Evolutionary conservation across 352 stramenopile genomes (phyloP), one percentile per base, ranked within the genome.

Genomic region (Globisporangium orthogonon): DNA sequence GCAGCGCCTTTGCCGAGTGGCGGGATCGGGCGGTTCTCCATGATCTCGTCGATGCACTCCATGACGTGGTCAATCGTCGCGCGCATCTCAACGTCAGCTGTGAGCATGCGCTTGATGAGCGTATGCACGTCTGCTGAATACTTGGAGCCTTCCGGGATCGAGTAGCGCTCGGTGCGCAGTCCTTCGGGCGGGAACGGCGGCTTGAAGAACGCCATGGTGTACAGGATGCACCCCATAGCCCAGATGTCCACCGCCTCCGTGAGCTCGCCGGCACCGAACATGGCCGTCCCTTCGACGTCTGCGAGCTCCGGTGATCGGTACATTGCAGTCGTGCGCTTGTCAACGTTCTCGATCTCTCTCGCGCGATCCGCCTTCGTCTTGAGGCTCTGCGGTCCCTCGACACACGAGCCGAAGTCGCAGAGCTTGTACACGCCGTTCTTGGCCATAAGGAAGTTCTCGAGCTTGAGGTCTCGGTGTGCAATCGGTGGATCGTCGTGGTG

Each of bases 261-360:
- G 33, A 99, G 78, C 41, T 94, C 79, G 1, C 90, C 90, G 0
- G 87, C 77, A 64, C 96, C 91, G 69, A 98, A 99, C 81, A 93
- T 91, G 31, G 77, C 81, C 7, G 81, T 93, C 37, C 83, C 83
- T 65, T 93, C 81, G 4, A 99, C 78, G 67, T 99, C 96, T 0
- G 97, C 94, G 60, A 99, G 94, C 71, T 99, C 97, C 13, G 96
- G 97, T 2, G 95, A 96, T 11, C 96, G 88, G 64, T 98, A 99
- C 92, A 98, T 98, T 56, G 97, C 95, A 0, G 96, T 99, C 6
- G 95, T 99, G 48, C 92, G 97, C 68, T 97, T 98, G 66, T 94
- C 75, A 52, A 99, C 95, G 30, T 97, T 76, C 59, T 98, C 96
- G 56, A 97, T 87, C 58, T 97, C 89, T n/a, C 83, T 73, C 4